Conservation (phyloP, 1,284 basidiomycete species). For the Leucoagaricus sp. region DNA sequence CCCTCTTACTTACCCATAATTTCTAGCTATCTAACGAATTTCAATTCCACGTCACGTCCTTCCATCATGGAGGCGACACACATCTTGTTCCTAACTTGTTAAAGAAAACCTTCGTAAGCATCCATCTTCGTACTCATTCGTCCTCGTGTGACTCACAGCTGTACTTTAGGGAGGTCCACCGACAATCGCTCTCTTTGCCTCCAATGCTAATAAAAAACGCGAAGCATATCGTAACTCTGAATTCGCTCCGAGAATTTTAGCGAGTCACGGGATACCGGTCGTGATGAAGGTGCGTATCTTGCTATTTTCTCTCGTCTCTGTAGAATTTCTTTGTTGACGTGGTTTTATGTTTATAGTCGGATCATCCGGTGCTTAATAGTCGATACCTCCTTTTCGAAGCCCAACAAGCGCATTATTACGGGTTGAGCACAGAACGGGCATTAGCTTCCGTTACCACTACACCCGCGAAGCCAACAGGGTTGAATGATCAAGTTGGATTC, state of each 20-base stretch:
- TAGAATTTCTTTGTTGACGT: slow-evolving; percentile 34
- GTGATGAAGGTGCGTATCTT: slow-evolving; percentile 50
- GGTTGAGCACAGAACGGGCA: slow-evolving; percentile 47
- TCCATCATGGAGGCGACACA: slow-evolving; percentile 68
- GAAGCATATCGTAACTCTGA: slow-evolving; percentile 74
- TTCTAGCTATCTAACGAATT: slow-evolving; percentile 71
- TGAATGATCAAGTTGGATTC: slow-evolving; percentile 72
- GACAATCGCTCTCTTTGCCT: slow-evolving; percentile 61
- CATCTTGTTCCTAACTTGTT: slow-evolving; percentile 63
- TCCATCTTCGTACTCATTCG: slow-evolving; percentile 42
- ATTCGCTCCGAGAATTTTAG: slow-evolving; percentile 67
- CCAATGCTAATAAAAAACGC: slow-evolving; percentile 56
- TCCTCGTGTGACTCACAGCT: too few relatives aligned
- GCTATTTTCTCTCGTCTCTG: not conserved
- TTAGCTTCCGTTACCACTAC: slow-evolving; percentile 66
- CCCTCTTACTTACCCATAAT: not conserved
- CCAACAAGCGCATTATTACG: slow-evolving; percentile 72
- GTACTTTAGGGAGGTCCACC: slow-evolving; percentile 38
- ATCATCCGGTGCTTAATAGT: slow-evolving; percentile 62
- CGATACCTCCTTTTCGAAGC: slow-evolving; percentile 76
- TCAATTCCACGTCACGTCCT: slow-evolving; percentile 57
- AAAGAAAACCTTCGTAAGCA: too few relatives aligned
- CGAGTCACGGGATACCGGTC: too few relatives aligned
- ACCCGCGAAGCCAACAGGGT: slow-evolving; percentile 64
- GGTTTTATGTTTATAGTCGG: too few relatives aligned